Evolutionary conservation across 2,329 filamentous ascomycete species (phyloP).

Genomic region (Xylariales sp.): DNA sequence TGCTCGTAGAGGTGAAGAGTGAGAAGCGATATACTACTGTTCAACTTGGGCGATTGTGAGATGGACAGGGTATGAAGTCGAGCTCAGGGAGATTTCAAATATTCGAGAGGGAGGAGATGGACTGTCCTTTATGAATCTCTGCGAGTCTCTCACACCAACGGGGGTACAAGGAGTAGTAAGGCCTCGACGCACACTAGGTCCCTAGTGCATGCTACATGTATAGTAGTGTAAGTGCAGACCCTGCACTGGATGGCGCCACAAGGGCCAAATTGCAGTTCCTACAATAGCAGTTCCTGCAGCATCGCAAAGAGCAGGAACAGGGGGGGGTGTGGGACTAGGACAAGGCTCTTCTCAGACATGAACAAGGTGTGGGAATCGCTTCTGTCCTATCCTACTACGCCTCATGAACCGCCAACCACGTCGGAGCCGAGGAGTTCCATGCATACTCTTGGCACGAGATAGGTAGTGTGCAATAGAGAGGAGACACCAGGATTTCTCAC

Average conservation of each 20-base stretch:
- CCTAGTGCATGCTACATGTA: slow-evolving; percentile 7
- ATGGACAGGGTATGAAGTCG: slow-evolving; percentile 29
- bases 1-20: slow-evolving; percentile 29
- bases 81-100: slow-evolving; percentile 33
- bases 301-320: slow-evolving; percentile 17
- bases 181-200: slow-evolving; percentile 13
- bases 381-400: too few relatives aligned
- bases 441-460: too few relatives aligned
- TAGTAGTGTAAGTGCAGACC: slow-evolving; percentile 26
- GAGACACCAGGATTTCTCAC: slow-evolving; percentile 18
- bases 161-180: slow-evolving; percentile 36
- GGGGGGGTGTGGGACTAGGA: slow-evolving; percentile 33
- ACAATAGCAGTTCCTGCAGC: slow-evolving; percentile 41
- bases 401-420: too few relatives aligned
- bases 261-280: slow-evolving; percentile 33
- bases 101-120: slow-evolving; percentile 28
- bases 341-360: slow-evolving; percentile 20
- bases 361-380: too few relatives aligned
- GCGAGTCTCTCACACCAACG: slow-evolving; percentile 14
- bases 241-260: slow-evolving; percentile 34
- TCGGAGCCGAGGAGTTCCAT: too few relatives aligned
- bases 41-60: slow-evolving; percentile 31
- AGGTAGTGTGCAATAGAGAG: slow-evolving; percentile 6
- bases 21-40: slow-evolving; percentile 24
- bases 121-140: slow-evolving; percentile 35